Evolutionary conservation across 2,329 filamentous ascomycete genomes (phyloP).

Genomic region (Talaromyces verruculosus): DNA sequence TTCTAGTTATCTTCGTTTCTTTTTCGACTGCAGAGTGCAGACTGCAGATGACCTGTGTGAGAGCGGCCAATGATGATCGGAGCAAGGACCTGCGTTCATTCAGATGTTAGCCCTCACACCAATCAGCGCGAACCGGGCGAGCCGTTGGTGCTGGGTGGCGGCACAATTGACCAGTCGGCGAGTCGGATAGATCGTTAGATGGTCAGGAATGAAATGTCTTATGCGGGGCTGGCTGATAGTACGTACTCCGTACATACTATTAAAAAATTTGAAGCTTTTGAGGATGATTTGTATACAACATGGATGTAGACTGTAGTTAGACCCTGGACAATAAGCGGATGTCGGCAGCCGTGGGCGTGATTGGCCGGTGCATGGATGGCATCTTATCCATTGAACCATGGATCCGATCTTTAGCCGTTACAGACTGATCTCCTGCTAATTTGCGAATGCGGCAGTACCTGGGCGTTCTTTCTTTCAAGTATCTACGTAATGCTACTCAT

Average conservation of each 20-base stretch:
- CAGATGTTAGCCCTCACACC: not conserved
- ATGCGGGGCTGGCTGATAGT: constrained; percentile 10
- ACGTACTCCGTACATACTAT: not conserved
- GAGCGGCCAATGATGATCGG: constrained; percentile 7
- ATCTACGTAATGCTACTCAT: not conserved
- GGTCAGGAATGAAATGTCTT: not conserved
- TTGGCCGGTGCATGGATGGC: not conserved
- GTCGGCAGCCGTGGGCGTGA: not conserved
- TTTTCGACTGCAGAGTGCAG: not conserved
- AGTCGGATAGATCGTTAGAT: not conserved
- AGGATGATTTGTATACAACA: not conserved
- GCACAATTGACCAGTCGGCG: constrained; percentile 16
- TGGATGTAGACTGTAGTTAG: not conserved
- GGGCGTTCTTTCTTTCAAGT: not conserved
- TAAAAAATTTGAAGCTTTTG: not conserved
- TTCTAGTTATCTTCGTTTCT: not conserved
- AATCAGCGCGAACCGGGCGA: not conserved
- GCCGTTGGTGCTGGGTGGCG: constrained; percentile 7
- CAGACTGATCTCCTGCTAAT: not conserved
- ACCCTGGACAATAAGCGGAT: not conserved
- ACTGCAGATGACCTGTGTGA: constrained; percentile 12
- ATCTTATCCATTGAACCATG: constrained; percentile 1
- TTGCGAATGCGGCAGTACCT: no score
- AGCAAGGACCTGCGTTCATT: constrained; percentile 5
- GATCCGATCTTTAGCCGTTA: not conserved